Conservation (phyloP, 768 basidiomycete genomes). For the Boletus edulis region DNA sequence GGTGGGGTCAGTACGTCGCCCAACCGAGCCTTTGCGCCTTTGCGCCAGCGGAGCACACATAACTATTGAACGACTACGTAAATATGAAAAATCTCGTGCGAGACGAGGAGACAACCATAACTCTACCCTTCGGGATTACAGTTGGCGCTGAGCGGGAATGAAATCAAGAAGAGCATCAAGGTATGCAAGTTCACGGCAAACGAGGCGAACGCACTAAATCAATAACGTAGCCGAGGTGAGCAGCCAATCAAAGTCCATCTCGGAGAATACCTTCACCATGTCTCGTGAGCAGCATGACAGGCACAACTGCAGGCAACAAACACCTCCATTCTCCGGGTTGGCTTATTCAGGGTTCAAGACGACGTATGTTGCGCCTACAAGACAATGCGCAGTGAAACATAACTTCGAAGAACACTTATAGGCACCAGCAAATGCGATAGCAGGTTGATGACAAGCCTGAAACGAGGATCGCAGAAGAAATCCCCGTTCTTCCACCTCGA, state of each 20-base stretch:
- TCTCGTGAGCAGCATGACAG: slow-evolving; percentile 60
- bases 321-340: slow-evolving; percentile 57
- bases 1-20: neutral
- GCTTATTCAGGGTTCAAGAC: slow-evolving; percentile 79
- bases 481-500: too few species aligned
- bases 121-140: slow-evolving; percentile 75
- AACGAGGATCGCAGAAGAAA: too few species aligned
- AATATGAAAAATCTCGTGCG: slow-evolving; percentile 89
- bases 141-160: slow-evolving; percentile 64
- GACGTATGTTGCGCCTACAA: slow-evolving; percentile 63
- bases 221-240: slow-evolving; percentile 63
- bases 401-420: too few species aligned
- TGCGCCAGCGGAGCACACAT: slow-evolving; percentile 49
- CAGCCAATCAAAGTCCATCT: slow-evolving; percentile 74
- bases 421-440: too few species aligned
- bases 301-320: slow-evolving; percentile 75
- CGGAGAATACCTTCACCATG: slow-evolving; percentile 58
- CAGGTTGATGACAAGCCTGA: too few species aligned
- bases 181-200: slow-evolving; percentile 25
- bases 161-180: slow-evolving; percentile 24
- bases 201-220: slow-evolving; percentile 64
- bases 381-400: neutral
- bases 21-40: slow-evolving; percentile 38
- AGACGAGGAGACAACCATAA: slow-evolving; percentile 77
- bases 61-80: slow-evolving; percentile 74